A percentile compares a stretch with the other conserved stretches of the same genome.
Conservation (phyloP, 1,284 basidiomycete genomes). For the Trichosporon faecale region DNA sequence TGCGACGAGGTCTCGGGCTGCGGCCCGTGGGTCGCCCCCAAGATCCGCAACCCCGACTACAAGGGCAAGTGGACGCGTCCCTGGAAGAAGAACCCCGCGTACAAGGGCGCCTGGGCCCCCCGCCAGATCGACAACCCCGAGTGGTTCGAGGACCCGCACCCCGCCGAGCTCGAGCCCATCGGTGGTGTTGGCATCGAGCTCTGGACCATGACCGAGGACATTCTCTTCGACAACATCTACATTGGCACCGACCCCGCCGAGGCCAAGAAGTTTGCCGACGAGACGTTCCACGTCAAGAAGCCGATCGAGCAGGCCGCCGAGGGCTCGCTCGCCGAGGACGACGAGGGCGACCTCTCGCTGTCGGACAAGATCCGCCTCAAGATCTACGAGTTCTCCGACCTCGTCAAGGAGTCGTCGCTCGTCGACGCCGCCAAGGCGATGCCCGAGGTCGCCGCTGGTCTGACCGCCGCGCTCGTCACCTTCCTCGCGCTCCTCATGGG, state of each 20-base stretch:
- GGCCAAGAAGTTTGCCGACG: constrained; percentile 72
- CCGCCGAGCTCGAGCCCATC: constrained; percentile 82
- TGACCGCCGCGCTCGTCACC: constrained; percentile 68
- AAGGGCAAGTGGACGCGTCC: constrained; percentile 96
- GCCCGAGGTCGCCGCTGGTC: constrained; percentile 77
- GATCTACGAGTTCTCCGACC: constrained; percentile 50
- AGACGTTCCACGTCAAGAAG: constrained; percentile 79
- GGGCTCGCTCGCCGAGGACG: constrained; percentile 57
- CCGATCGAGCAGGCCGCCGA: constrained; percentile 53
- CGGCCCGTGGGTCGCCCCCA: constrained; percentile 84
- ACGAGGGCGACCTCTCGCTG: constrained; percentile 33
- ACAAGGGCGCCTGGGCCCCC: constrained; percentile 94
- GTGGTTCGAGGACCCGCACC: constrained; percentile 84
- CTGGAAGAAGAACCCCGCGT: constrained; percentile 91
- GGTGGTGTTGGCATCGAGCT: constrained; percentile 94
- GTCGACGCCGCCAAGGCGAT: constrained; percentile 68
- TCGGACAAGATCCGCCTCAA: constrained; percentile 46
- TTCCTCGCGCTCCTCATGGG: constrained; percentile 77
- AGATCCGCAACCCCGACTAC: constrained; percentile 85
- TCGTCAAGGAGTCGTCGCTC: constrained; percentile 28
- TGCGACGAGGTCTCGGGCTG: constrained; percentile 88
- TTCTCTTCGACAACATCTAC: constrained; percentile 89
- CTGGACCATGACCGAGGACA: constrained; percentile 98
- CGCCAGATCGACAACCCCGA: constrained; percentile 87
- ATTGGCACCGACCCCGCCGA: constrained; percentile 81